Evolutionary conservation across 1,284 basidiomycete genomes (phyloP).

Genomic region (Leccinum subfulvum): DNA sequence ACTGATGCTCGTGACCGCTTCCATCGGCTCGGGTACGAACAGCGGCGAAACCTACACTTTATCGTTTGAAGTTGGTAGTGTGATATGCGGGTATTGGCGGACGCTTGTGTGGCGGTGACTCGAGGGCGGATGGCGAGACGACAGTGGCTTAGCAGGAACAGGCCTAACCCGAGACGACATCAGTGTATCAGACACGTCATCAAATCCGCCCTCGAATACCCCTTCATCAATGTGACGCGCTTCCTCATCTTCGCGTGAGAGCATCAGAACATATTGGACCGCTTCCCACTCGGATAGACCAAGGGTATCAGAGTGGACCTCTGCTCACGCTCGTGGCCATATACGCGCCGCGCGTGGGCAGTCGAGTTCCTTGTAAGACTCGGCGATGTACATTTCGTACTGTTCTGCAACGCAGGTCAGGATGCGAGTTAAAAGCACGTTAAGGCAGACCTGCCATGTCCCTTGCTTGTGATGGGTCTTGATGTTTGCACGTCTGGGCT

Average conservation of each 20-base stretch:
- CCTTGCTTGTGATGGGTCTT: slow-evolving; percentile 27
- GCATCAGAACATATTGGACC: slow-evolving; percentile 81
- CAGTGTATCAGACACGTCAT: slow-evolving; percentile 36
- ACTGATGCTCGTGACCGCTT: slow-evolving; percentile 37
- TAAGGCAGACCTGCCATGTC: slow-evolving; percentile 25
- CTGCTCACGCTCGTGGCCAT: slow-evolving; percentile 57
- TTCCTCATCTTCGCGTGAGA: slow-evolving; percentile 77
- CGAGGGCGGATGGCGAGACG: slow-evolving; percentile 10
- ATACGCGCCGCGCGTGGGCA: slow-evolving; percentile 36
- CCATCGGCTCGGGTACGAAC: slow-evolving; percentile 40
- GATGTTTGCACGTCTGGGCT: slow-evolving; percentile 18
- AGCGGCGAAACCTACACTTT: slow-evolving; percentile 41
- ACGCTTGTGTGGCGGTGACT: not conserved
- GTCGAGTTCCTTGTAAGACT: slow-evolving; percentile 55
- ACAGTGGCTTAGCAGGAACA: slow-evolving; percentile 3
- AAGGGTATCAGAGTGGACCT: slow-evolving; percentile 55
- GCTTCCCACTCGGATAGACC: slow-evolving; percentile 78
- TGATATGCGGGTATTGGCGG: slow-evolving; percentile 25
- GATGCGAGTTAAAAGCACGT: not conserved
- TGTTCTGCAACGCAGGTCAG: slow-evolving; percentile 44
- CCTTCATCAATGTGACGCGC: slow-evolving; percentile 43
- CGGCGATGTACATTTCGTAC: slow-evolving; percentile 62
- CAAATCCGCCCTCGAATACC: slow-evolving; percentile 53
- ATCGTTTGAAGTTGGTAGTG: slow-evolving; percentile 36
- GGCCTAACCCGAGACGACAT: slow-evolving; percentile 7